Percentiles rank a stretch among this genome's conserved stretches.
These are phyloP conservation scores for Exsudoporus frostii DNA, from an alignment of 768 basidiomycete species.

Conservation along the genomic window DNA sequence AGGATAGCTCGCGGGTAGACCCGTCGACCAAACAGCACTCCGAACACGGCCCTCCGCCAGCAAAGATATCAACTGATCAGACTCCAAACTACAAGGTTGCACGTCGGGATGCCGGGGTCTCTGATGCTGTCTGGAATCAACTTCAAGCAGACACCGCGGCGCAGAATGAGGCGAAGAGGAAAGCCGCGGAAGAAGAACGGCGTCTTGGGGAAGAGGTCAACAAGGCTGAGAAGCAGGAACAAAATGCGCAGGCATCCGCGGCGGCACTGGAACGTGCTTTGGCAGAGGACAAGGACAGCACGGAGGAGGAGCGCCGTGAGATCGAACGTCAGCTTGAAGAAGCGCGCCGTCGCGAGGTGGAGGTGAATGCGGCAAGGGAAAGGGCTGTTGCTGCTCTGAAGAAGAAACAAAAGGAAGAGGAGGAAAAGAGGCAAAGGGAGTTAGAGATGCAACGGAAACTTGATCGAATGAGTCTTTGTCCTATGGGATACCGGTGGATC, in stretches of 20 bases:
- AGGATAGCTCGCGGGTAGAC: too few relatives aligned
- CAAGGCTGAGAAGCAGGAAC: neutral
- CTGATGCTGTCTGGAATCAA: neutral
- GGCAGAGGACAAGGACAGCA: neutral
- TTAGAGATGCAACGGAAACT: neutral
- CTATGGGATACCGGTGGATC: neutral
- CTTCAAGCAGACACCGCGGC: neutral
- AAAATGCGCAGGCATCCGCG: neutral
- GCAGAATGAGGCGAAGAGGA: neutral
- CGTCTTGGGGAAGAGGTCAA: neutral
- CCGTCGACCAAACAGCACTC: too few relatives aligned
- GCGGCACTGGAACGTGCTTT: neutral
- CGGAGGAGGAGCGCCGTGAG: neutral
- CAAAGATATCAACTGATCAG: too few relatives aligned
- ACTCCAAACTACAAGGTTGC: too few relatives aligned
- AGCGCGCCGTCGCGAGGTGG: neutral
- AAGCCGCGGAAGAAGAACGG: neutral
- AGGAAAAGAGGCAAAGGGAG: neutral
- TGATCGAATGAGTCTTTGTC: neutral
- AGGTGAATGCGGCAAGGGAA: neutral
- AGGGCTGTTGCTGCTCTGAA: neutral
- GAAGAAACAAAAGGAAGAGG: neutral
- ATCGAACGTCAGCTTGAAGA: neutral
- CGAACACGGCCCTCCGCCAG: too few relatives aligned
- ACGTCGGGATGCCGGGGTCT: neutral